Base-by-base conservation (phyloP, 495 filamentous ascomycete genomes). In the Hypoxylon lenormandii region DNA sequence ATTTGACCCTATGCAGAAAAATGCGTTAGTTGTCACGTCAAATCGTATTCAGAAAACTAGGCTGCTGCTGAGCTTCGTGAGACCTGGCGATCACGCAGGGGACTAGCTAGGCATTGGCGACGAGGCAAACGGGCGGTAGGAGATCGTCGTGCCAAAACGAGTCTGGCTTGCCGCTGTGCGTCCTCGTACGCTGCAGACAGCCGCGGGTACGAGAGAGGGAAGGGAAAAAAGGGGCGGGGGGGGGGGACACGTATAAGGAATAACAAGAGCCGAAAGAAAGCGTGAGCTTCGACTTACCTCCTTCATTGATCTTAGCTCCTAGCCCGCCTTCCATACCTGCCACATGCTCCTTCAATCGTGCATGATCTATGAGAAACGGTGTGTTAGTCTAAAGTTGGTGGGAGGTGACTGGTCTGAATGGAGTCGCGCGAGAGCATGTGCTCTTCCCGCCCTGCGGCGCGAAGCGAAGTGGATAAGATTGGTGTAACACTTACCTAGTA, bases 221-320 rank as follows among this genome's bases (percentile, higher is more conserved):
- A 70, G 10, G 10, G 10, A 33, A 11, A 3, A 33, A 26, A 26
- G 23, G 5, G 5, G 2, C 2, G 23, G 23, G n/a, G n/a, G n/a
- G n/a, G n/a, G n/a, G n/a, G 26, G 7, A 28, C 7, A 3, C 26
- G 7, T 18, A 15, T 45, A 28, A 54, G 53, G 45, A 36, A 66
- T 28, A 45, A 49, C 22, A 52, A 75, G 60, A 78, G 80, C 77
- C 79, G 79, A 79, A 65, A 78, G 69, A 81, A 81, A 76, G 69
- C 76, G 70, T 43, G 58, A 49, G 40, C 61, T 66, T 53, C 46
- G 60, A 80, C 90, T 84, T 83, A 92, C 92, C 94, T 81, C 93
- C 96, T 92, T 99, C 95, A 69, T 96, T 85, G 45, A 99, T 88
- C 73, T 83, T 87, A 26, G 95, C 92, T 80, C 98, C 96, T 38